phyloP scores from a whole-genome alignment of 106 monocot species.

The Dactylorhiza incarnata region DNA sequence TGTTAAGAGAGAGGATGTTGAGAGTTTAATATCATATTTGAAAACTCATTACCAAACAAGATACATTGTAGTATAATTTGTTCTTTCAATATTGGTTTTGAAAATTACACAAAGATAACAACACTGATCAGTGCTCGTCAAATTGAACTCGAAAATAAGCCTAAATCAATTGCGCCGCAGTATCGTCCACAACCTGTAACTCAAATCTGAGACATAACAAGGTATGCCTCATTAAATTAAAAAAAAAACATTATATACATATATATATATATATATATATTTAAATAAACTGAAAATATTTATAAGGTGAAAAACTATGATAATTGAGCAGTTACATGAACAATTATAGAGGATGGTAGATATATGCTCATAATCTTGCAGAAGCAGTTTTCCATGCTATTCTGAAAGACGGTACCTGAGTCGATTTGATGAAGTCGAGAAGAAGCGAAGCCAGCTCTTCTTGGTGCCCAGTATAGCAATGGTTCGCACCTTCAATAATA shows the following conservation, averaged over 20 bases:
- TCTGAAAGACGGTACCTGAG: conserved; percentile 3
- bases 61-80: neutral
- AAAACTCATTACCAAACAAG: too few species aligned
- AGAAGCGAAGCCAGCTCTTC: conserved; percentile 38
- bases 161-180: neutral
- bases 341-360: neutral
- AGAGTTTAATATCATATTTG: too few species aligned
- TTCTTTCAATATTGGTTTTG: neutral
- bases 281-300: neutral
- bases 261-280: too few species aligned
- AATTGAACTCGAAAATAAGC: neutral
- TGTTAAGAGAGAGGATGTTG: too few species aligned
- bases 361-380: neutral
- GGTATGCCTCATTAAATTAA: neutral
- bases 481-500: conserved; percentile 65
- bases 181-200: neutral
- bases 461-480: conserved; percentile 42
- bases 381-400: neutral
- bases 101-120: conserved; percentile 2
- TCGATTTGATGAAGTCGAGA: conserved; percentile 45
- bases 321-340: neutral
- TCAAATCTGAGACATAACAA: conserved; percentile 1
- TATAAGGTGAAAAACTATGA: neutral
- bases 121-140: neutral
- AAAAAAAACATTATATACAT: neutral